Conservation (phyloP, 371 early-diverging fungal species). For the Zychaea mexicana region DNA sequence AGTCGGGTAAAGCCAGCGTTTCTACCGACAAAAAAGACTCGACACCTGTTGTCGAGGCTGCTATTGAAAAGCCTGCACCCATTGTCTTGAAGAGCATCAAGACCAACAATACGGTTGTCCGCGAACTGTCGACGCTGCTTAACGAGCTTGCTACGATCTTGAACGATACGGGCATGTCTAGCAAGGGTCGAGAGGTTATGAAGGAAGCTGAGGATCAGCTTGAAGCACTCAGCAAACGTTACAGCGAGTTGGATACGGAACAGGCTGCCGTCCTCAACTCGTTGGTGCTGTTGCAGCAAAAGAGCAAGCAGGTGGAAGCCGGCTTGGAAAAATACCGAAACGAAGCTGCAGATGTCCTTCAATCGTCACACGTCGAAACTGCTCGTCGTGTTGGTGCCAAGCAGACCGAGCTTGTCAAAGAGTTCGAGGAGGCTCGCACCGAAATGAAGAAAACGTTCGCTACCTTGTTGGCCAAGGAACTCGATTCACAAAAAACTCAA, state of each 20-base stretch:
- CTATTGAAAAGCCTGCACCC: constrained; percentile 22
- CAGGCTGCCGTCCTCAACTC: constrained; percentile 22
- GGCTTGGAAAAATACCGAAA: constrained; percentile 18
- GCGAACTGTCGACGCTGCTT: constrained; percentile 25
- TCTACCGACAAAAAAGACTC: constrained; percentile 8
- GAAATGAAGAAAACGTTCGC: constrained; percentile 23
- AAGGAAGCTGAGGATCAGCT: constrained; percentile 29
- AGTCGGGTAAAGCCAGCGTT: constrained; percentile 12
- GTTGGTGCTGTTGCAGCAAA: constrained; percentile 17
- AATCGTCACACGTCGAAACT: constrained; percentile 21
- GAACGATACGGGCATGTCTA: constrained; percentile 32
- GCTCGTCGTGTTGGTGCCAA: constrained; percentile 20
- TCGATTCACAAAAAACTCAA: constrained; percentile 36
- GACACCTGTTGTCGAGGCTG: constrained; percentile 9
- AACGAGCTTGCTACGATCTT: constrained; percentile 32
- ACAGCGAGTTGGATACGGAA: constrained; percentile 18
- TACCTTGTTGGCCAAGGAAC: constrained; percentile 34
- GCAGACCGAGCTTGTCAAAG: constrained; percentile 39
- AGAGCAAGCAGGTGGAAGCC: constrained; percentile 18
- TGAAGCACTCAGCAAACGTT: constrained; percentile 18
- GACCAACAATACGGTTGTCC: constrained; percentile 23
- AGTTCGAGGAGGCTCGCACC: constrained; percentile 28
- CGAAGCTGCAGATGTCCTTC: constrained; percentile 18
- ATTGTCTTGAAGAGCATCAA: constrained; percentile 20
- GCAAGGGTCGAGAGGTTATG: constrained; percentile 27